Evolutionary conservation across 2,329 filamentous ascomycete genomes (phyloP), one percentile per base, ranked within the genome.

Genomic region (Fusarium circinatum): DNA sequence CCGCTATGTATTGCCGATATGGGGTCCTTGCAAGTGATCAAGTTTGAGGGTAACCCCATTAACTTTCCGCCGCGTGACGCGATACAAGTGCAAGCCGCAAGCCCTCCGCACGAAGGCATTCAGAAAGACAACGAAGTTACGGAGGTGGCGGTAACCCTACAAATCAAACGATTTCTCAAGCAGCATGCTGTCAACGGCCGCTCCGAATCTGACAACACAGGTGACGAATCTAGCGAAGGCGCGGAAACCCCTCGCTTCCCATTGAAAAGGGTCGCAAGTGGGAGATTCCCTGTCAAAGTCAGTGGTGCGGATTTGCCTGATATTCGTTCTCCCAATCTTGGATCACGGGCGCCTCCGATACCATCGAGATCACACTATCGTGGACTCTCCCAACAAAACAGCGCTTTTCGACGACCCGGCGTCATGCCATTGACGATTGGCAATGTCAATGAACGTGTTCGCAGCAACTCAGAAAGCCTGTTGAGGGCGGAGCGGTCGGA

Each of bases 1-100:
- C 96, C 96, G 4, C 84, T 93, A 12, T 95, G 94, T 74, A 84
- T 98, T 28, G 94, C 94, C 62, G 95, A 98, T 73, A 97, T 98
- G 93, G 91, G 89, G 64, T 96, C 94, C 62, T 85, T 98, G 67
- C 94, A 96, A 80, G 93, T 97, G 74, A 87, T 98, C 64, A 98
- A 97, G 82, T 90, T 98, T 41, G 93, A 96, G 65, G 94, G 94
- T 51, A 98, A 98, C 76, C 94, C 94, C 14, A 89, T 98, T 66
- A 89, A 88, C 66, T 96, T 96, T 76, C 95, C 95, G 8, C 92
- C 94, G 22, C 90, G 88, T 76, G 91, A 93, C 74, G 86, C 92
- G 20, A 81, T 94, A 32, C 90, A 92, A 75, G 84, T 89, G 17
- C 87, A 88, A 76, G 85, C 86, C 24, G 83, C 83, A 45, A 90